Base-by-base conservation (phyloP, 768 basidiomycete genomes). In the Kwoniella mangroviensis region DNA sequence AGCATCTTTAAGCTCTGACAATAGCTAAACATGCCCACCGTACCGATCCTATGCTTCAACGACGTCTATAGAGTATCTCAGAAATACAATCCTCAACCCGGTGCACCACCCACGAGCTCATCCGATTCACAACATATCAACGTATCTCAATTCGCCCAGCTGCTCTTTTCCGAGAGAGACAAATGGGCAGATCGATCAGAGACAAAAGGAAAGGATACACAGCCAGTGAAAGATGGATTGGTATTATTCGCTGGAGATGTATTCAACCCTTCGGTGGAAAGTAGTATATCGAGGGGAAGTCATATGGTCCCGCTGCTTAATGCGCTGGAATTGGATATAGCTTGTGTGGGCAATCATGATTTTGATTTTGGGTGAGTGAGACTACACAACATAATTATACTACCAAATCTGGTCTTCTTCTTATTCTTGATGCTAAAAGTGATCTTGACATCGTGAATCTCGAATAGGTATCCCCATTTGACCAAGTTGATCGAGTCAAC, bases 221-320 rank as follows among this genome's bases (percentile, higher is more conserved):
- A 88, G 71, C 87, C 87, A 5, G 83, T 85, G 58, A 85, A 85
- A 72, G 90, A 93, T 75, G 93, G 93, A 0, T 84, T 97, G 9
- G 85, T 90, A 0, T 83, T 97, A 4, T 97, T 95, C 83, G 94
- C 92, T 43, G 94, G 94, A 9, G 94, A 96, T 81, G 85, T 93
- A 12, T 95, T 95, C 81, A 90, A 91, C 24, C 94, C 93, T 0
- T 92, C 91, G 1, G 86, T 92, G 1, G 94, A 95, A 83, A 92
- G 90, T 72, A 90, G 91, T 4, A 90, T 96, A 43, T 94, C 93
- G 5, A 86, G 93, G 80, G 93, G 93, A 57, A 92, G 90, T 75
- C 93, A 94, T 87, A 92, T 94, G 92, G 93, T 93, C 28, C 93
- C 93, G 2, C 88, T 95, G 34, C 88, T 94, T 85, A 95, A 95